These are phyloP conservation scores for Boletus tomentosulus DNA, from an alignment of 768 basidiomycete species.

Conservation along the genomic window DNA sequence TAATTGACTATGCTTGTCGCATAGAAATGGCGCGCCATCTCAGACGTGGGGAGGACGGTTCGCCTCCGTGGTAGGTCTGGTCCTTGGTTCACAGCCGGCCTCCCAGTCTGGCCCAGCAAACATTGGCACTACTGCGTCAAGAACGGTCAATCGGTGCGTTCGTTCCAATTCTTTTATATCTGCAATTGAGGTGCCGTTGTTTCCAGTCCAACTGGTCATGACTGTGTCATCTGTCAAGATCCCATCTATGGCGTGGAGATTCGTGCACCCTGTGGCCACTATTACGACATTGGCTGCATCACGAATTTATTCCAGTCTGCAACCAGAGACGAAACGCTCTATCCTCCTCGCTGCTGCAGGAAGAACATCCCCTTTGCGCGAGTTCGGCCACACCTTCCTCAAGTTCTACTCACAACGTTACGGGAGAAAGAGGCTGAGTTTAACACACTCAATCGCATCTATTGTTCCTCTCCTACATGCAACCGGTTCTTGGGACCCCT, in stretches of 20 bases:
- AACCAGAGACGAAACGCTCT: constrained; percentile 36
- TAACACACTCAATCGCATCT: constrained; percentile 34
- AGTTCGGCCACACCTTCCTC: constrained; percentile 24
- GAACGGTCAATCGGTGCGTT: not conserved
- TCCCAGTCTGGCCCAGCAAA: not conserved
- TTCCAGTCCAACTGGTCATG: constrained; percentile 16
- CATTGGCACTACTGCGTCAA: not conserved
- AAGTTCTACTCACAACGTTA: constrained; percentile 16
- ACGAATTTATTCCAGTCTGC: constrained; percentile 33
- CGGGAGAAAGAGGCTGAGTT: constrained; percentile 29
- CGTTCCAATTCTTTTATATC: not conserved
- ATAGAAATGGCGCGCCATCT: not conserved
- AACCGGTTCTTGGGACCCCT: constrained; percentile 36
- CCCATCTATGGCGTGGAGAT: not conserved
- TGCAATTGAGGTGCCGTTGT: not conserved
- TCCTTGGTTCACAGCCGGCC: not conserved
- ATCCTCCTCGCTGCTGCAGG: constrained; percentile 39
- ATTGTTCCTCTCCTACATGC: constrained; percentile 35
- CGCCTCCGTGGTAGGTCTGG: constrained; percentile 6
- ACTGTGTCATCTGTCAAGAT: constrained; percentile 32
- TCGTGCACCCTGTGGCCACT: constrained; percentile 30
- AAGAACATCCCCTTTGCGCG: constrained; percentile 25
- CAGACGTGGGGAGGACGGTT: constrained; percentile 23
- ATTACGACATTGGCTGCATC: constrained; percentile 34
- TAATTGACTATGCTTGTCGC: not conserved